These are phyloP conservation scores for Fusarium chaquense DNA, from an alignment of 2,329 filamentous ascomycete species.

Conservation along the genomic window DNA sequence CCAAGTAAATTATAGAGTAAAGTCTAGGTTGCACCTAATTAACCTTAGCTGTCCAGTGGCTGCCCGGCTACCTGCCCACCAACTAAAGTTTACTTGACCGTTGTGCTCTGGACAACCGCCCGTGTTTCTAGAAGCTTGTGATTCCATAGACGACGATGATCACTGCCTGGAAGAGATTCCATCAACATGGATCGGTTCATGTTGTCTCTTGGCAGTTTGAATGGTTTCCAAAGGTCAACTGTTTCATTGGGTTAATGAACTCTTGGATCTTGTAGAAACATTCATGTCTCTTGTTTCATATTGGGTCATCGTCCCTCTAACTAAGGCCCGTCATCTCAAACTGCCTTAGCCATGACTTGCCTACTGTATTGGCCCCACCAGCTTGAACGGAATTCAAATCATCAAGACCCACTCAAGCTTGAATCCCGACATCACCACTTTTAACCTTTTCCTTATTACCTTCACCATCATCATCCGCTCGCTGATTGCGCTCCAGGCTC, in stretches of 20 bases:
- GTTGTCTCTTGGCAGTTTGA: background rate
- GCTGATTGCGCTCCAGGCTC: slow-evolving; percentile 35
- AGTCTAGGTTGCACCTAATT: background rate
- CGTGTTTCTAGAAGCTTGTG: slow-evolving; percentile 29
- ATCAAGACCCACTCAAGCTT: slow-evolving; percentile 25
- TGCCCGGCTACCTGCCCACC: background rate
- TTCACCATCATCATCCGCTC: background rate
- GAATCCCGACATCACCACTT: slow-evolving; percentile 31
- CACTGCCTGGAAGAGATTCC: background rate
- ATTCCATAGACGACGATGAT: slow-evolving; percentile 4
- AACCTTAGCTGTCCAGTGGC: slow-evolving; percentile 6
- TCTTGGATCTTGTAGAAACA: background rate
- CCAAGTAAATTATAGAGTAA: background rate
- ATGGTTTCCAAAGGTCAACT: background rate
- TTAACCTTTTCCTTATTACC: slow-evolving; percentile 2
- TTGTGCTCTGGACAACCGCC: slow-evolving; percentile 10
- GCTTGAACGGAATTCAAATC: slow-evolving; percentile 18
- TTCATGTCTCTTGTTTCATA: background rate
- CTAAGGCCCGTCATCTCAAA: background rate
- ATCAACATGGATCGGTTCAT: background rate
- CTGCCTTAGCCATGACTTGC: background rate
- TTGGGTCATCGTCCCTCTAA: background rate
- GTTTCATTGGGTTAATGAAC: too few relatives aligned
- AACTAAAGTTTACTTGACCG: slow-evolving; percentile 9
- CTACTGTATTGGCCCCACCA: slow-evolving; percentile 18